Evolutionary conservation across 75 land plant species (phyloP).

Genomic region (Gnetum montanum): DNA sequence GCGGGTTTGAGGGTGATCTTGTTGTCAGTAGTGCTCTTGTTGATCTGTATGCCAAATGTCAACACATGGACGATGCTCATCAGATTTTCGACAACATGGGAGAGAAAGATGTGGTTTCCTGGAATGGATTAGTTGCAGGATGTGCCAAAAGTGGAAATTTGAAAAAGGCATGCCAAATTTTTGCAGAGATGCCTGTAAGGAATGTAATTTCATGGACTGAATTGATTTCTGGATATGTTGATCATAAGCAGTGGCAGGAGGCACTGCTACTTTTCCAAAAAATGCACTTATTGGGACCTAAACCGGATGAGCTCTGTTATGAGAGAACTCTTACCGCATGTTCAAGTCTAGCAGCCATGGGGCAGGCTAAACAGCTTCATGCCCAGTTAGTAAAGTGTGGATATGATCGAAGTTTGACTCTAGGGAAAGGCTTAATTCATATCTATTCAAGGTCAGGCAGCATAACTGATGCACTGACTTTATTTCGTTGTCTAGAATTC

Average conservation of each 20-base stretch:
- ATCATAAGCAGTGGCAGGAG: conserved; percentile 6
- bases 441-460: conserved; percentile 30
- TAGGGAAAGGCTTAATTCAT: conserved; percentile 26
- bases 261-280: neutral
- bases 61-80: conserved; percentile 3
- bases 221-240: conserved; percentile 11
- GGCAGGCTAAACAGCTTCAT: conserved; percentile 2
- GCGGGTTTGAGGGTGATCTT: conserved; percentile 15
- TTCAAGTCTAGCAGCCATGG: neutral
- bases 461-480: neutral
- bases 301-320: conserved; percentile 45
- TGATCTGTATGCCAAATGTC: conserved; percentile 15
- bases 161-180: conserved; percentile 1
- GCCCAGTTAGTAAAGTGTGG: conserved; percentile 16
- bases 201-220: conserved; percentile 19
- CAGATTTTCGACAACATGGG: neutral
- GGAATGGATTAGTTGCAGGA: conserved; percentile 11
- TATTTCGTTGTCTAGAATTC: conserved; percentile 22
- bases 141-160: conserved; percentile 14
- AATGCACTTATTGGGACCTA: conserved; percentile 11
- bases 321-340: conserved; percentile 45
- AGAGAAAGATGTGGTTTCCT: neutral
- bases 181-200: conserved; percentile 6
- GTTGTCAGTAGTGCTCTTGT: conserved; percentile 14
- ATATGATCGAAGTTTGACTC: conserved; percentile 14